Base-by-base conservation (phyloP, 257 asterid genomes). In the Solanum medicagineum region DNA sequence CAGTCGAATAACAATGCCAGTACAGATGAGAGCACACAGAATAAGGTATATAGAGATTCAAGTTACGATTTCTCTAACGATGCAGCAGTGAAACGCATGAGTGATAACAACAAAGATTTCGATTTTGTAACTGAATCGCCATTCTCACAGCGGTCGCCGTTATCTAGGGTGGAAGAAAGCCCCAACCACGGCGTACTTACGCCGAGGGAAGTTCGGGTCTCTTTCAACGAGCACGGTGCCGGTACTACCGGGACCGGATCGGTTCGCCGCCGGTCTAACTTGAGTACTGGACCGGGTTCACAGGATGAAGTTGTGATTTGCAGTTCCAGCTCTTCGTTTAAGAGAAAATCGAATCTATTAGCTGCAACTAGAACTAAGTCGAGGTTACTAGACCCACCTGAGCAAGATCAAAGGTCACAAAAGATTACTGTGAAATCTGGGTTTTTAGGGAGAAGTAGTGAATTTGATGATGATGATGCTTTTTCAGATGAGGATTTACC, bases 401-500 rank as follows among this genome's bases (percentile, higher is more conserved):
- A 92, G 6, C 82, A 51, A 74, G 89, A 75, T 40, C 91, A 32
- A 60, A 91, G 84, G 85, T 89, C 92, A 17, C 89, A 87, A 45
- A 84, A 90, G 85, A 15, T 81, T 44, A 69, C 86, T 10, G 59
- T 68, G 49, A 92, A 86, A 85, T 93, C 98, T 66, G 96, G 92
- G 87, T 1, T 85, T 8, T 22, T 93, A 10, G 94, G 93, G 3
- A 93, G 83, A 66, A 90, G 88, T 8, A 87, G 91, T 84, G 96
- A 93, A 40, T 36, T 87, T 16, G 97, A 96, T 24, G 99, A 95
- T 8, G 99, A 95, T n/a, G 98, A 94, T 45, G 94, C 98, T 6
- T 96, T 96, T 77, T 83, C 90, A 14, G 97, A 93, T 7, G 98
- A 91, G 5, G 99, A 96, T 88, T 66, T 96, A 2, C 99, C 98